These are phyloP conservation scores for Backusella liffmaniae DNA, from an alignment of 192 early-diverging fungal species.

Conservation along the genomic window DNA sequence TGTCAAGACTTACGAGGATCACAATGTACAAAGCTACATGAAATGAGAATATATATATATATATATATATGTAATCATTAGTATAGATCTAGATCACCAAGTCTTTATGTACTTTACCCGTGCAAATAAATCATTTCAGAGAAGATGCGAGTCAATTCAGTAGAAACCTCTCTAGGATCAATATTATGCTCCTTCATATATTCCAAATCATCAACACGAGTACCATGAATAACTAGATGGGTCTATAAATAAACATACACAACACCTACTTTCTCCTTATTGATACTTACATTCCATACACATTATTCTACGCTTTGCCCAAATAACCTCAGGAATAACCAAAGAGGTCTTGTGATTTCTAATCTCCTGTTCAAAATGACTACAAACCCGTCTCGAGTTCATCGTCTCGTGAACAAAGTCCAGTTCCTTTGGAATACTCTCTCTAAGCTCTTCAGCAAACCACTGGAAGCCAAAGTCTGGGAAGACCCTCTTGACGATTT, in stretches of 20 bases:
- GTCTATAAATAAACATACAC: not conserved
- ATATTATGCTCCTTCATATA: slow-evolving; percentile 75
- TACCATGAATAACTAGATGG: slow-evolving; percentile 48
- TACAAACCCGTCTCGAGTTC: slow-evolving; percentile 68
- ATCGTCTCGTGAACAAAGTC: slow-evolving; percentile 80
- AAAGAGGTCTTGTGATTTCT: slow-evolving; percentile 44
- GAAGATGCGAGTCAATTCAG: slow-evolving; percentile 72
- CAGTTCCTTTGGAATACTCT: slow-evolving; percentile 82
- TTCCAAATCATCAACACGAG: slow-evolving; percentile 73
- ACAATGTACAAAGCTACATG: slow-evolving; percentile 71
- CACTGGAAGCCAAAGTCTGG: slow-evolving; percentile 92
- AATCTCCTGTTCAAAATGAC: slow-evolving; percentile 54
- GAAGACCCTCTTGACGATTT: slow-evolving; percentile 68
- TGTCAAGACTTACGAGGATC: slow-evolving; percentile 66
- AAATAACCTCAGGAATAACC: slow-evolving; percentile 77
- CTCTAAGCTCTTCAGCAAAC: slow-evolving; percentile 85
- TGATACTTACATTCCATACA: slow-evolving; percentile 82
- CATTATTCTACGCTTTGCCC: slow-evolving; percentile 74
- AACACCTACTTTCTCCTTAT: not conserved
- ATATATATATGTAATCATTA: too few relatives aligned
- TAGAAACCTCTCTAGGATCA: slow-evolving; percentile 70
- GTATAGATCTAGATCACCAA: too few relatives aligned
- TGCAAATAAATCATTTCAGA: slow-evolving; percentile 90
- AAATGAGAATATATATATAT: not conserved
- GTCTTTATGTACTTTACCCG: slow-evolving; percentile 38